Conservation (phyloP, 1,284 basidiomycete species). For the Lignosus rhinocerotis region DNA sequence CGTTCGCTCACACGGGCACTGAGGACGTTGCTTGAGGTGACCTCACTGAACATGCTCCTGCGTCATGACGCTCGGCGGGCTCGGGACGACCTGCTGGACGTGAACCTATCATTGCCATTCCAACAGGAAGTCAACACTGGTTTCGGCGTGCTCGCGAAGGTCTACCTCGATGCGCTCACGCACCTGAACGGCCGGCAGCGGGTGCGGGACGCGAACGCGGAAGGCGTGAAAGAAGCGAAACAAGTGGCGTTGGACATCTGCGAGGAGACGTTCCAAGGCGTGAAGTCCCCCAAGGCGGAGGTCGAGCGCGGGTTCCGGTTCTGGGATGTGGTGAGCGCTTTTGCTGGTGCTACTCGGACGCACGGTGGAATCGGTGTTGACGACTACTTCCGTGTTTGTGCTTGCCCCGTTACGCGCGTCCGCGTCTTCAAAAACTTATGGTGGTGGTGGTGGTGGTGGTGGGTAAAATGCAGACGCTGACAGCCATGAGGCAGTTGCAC, state of each 20-base stretch:
- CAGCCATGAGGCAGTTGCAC: constrained; percentile 86
- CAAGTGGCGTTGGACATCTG: constrained; percentile 87
- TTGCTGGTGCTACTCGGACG: neutral
- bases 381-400: neutral
- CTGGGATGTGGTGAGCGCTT: constrained; percentile 88
- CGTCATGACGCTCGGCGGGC: constrained; percentile 83
- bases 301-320: constrained; percentile 96
- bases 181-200: constrained; percentile 79
- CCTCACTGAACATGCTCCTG: constrained; percentile 89
- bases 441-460: neutral
- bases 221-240: constrained; percentile 84
- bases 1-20: constrained; percentile 88
- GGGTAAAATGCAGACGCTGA: constrained; percentile 63
- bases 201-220: constrained; percentile 73
- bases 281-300: constrained; percentile 85
- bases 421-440: constrained; percentile 1
- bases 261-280: constrained; percentile 91
- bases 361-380: constrained; percentile 8
- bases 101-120: constrained; percentile 90
- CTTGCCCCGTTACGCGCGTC: constrained; percentile 3
- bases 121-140: constrained; percentile 97
- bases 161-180: constrained; percentile 90
- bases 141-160: constrained; percentile 96
- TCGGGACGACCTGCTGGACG: constrained; percentile 91
- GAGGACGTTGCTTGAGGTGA: constrained; percentile 88